Percentiles rank a stretch among this genome's conserved stretches.
These are phyloP conservation scores for Silene coronaria DNA, from an alignment of 179 eudicot species.

Conservation along the genomic window DNA sequence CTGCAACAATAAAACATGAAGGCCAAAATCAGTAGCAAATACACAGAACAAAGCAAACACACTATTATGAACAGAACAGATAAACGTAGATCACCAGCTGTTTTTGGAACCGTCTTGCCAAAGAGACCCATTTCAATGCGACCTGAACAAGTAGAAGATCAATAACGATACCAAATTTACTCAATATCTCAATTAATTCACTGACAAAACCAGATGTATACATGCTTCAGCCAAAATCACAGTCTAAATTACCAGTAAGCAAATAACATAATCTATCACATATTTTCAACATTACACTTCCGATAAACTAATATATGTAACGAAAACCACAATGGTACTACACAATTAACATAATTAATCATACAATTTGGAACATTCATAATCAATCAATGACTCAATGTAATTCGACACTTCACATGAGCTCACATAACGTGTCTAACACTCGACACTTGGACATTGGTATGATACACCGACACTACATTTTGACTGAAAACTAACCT, in stretches of 20 bases:
- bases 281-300: background rate
- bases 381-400: too few species aligned
- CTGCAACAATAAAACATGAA: constrained; percentile 37
- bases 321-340: background rate
- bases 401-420: too few species aligned
- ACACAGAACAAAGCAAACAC: background rate
- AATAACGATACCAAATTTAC: background rate
- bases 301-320: background rate
- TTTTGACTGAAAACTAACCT: too few species aligned
- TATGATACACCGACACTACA: too few species aligned
- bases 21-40: background rate
- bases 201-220: background rate
- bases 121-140: constrained; percentile 88
- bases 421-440: too few species aligned
- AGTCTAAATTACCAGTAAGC: background rate
- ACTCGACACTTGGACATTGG: too few species aligned
- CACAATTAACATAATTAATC: background rate
- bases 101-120: constrained; percentile 96
- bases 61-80: background rate
- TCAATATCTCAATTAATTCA: background rate
- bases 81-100: constrained; percentile 48
- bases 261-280: too few species aligned
- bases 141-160: constrained; percentile 40
- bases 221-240: background rate
- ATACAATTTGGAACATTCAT: background rate